Percentiles rank a stretch among this genome's conserved stretches.
These are phyloP conservation scores for Penicillium ucsense DNA, from an alignment of 495 filamentous ascomycete species.

Conservation along the genomic window DNA sequence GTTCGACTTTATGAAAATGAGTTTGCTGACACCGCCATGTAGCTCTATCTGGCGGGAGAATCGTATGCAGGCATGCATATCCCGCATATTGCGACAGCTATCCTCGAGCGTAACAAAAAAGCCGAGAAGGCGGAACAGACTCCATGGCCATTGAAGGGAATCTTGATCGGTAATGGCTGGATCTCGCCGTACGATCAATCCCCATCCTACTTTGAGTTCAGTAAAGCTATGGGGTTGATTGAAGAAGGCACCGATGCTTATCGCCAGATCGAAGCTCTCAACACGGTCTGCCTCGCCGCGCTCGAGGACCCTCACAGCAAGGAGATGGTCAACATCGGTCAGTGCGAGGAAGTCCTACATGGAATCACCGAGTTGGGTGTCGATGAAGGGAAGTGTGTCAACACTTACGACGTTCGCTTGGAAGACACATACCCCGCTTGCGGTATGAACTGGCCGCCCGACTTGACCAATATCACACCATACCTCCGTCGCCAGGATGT, in stretches of 20 bases:
- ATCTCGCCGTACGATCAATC: constrained; percentile 87
- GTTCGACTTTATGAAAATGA: not conserved
- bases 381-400: constrained; percentile 54
- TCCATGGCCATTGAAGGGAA: constrained; percentile 72
- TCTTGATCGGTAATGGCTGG: constrained; percentile 97
- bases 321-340: constrained; percentile 52
- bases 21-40: constrained; percentile 15
- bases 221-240: constrained; percentile 64
- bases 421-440: constrained; percentile 64
- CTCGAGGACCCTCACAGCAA: constrained; percentile 43
- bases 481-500: constrained; percentile 84
- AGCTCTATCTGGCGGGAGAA: constrained; percentile 92
- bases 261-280: constrained; percentile 56
- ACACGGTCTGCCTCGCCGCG: constrained; percentile 51
- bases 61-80: constrained; percentile 97
- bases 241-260: constrained; percentile 53
- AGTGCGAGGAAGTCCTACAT: constrained; percentile 68
- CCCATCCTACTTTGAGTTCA: constrained; percentile 71
- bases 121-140: constrained; percentile 14
- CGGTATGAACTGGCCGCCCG: constrained; percentile 94
- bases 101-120: constrained; percentile 68
- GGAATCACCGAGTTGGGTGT: constrained; percentile 54
- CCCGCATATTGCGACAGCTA: constrained; percentile 84
- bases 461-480: constrained; percentile 62
- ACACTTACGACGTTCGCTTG: constrained; percentile 93